Conservation (phyloP, 495 filamentous ascomycete genomes). For the Tuber magnatum region DNA sequence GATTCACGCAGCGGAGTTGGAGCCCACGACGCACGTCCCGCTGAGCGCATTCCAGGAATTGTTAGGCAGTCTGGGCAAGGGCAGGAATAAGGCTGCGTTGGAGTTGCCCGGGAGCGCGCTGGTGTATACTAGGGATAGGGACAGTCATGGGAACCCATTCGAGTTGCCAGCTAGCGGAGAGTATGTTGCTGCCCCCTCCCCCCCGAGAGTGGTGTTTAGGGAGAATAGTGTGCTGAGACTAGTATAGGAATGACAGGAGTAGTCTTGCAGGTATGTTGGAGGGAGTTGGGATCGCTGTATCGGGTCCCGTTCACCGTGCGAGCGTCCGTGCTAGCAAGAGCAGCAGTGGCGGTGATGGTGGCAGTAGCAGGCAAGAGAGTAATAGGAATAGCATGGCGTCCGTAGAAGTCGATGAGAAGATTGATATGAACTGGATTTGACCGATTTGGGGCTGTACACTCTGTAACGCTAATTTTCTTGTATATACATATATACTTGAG, state of each 20-base stretch:
- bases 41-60: conserved; percentile 13
- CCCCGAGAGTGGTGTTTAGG: not conserved
- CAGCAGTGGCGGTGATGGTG: not conserved
- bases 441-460: not conserved
- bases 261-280: not conserved
- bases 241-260: not conserved
- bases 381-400: conserved; percentile 12
- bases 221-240: not conserved
- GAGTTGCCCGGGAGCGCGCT: conserved; percentile 1
- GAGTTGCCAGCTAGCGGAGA: conserved; percentile 12
- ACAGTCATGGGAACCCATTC: conserved; percentile 20
- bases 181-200: not conserved
- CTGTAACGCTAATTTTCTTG: not conserved
- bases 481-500: not conserved
- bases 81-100: not conserved
- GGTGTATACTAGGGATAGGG: conserved; percentile 7
- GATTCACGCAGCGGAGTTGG: not conserved
- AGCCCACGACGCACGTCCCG: not conserved
- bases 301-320: not conserved
- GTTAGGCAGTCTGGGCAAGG: conserved; percentile 15
- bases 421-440: conserved; percentile 22
- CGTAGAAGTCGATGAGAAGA: conserved; percentile 3
- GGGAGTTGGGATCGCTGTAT: not conserved
- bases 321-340: not conserved
- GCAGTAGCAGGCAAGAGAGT: not conserved